These are phyloP conservation scores for Phytophthora pisi DNA, from an alignment of 352 stramenopile species.

Conservation along the genomic window DNA sequence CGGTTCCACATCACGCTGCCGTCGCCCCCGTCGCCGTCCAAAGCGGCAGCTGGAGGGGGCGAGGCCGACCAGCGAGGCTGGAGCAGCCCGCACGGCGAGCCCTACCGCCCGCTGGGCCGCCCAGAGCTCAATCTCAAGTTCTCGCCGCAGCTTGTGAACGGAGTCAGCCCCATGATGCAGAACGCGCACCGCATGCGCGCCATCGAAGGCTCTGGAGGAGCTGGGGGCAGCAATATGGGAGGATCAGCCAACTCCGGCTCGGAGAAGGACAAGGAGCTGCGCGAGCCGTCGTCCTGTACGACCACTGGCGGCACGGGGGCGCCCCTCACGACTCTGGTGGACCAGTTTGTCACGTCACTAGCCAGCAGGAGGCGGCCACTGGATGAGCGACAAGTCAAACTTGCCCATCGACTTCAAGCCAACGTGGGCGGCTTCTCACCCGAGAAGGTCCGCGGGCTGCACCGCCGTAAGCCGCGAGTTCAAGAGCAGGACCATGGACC, in stretches of 20 bases:
- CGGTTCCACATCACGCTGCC: slow-evolving; percentile 60
- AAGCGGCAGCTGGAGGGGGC: neutral
- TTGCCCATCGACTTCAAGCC: slow-evolving; percentile 51
- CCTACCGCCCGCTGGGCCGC: slow-evolving; percentile 70
- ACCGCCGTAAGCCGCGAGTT: slow-evolving; percentile 15
- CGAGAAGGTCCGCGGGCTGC: slow-evolving; percentile 40
- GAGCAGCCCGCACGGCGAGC: slow-evolving; percentile 74
- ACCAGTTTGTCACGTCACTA: slow-evolving; percentile 27
- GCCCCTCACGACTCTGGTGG: slow-evolving; percentile 19
- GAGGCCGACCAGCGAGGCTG: slow-evolving; percentile 49
- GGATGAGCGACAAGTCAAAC: slow-evolving; percentile 59
- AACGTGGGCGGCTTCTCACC: slow-evolving; percentile 61
- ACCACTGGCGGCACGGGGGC: neutral
- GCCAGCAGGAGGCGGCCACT: slow-evolving; percentile 40
- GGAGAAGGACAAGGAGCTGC: slow-evolving; percentile 28
- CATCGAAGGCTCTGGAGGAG: slow-evolving; percentile 16
- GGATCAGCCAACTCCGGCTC: neutral
- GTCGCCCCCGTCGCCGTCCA: neutral
- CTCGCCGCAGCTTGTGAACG: slow-evolving; percentile 53
- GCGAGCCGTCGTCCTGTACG: slow-evolving; percentile 9
- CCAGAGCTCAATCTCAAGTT: slow-evolving; percentile 74
- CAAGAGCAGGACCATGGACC: slow-evolving; percentile 2
- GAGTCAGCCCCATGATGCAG: slow-evolving; percentile 37
- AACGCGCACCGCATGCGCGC: slow-evolving; percentile 39
- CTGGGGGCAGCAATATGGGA: neutral